Percentiles rank a stretch among this genome's conserved stretches.
phyloP scores from a whole-genome alignment of 805 yeast genomes.

The Torulaspora quercuum region DNA sequence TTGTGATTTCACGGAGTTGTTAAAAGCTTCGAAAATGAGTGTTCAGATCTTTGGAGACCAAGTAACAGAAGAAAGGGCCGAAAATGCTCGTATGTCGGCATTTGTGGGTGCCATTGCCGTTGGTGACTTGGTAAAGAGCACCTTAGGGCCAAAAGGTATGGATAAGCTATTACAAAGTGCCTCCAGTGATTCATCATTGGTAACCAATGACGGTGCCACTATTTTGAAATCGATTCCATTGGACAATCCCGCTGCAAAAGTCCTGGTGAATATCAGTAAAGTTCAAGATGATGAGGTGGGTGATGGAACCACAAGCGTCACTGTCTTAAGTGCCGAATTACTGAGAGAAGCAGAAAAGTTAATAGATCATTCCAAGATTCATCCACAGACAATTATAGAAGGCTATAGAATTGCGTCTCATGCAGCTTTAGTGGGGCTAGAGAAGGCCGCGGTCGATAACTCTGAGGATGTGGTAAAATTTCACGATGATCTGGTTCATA shows the following conservation, averaged over 20 bases:
- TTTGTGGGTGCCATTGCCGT: conserved; percentile 99
- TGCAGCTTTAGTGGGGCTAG: conserved; percentile 82
- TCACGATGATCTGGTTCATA: conserved; percentile 73
- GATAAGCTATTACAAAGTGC: conserved; percentile 90
- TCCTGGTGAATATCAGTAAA: conserved; percentile 88
- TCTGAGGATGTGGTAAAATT: conserved; percentile 55
- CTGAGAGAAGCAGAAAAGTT: conserved; percentile 91
- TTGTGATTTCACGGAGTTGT: background rate
- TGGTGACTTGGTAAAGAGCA: conserved; percentile 91
- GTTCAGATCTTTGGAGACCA: conserved; percentile 96
- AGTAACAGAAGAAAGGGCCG: conserved; percentile 96
- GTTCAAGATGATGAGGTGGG: conserved; percentile 99
- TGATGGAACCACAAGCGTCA: conserved; percentile 97
- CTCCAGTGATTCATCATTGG: conserved; percentile 68
- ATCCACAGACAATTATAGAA: conserved; percentile 96
- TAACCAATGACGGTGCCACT: conserved; percentile 98
- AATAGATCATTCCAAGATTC: conserved; percentile 80
- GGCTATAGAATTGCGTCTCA: conserved; percentile 87
- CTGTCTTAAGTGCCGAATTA: conserved; percentile 85
- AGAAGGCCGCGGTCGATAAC: conserved; percentile 71
- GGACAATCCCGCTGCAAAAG: conserved; percentile 96
- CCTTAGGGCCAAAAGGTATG: conserved; percentile 99
- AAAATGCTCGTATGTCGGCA: conserved; percentile 94
- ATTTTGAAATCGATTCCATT: conserved; percentile 89
- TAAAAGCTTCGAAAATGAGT: conserved; percentile 29